phyloP scores from a whole-genome alignment of 176 grass and related monocot genomes.

The Carex pumila region DNA sequence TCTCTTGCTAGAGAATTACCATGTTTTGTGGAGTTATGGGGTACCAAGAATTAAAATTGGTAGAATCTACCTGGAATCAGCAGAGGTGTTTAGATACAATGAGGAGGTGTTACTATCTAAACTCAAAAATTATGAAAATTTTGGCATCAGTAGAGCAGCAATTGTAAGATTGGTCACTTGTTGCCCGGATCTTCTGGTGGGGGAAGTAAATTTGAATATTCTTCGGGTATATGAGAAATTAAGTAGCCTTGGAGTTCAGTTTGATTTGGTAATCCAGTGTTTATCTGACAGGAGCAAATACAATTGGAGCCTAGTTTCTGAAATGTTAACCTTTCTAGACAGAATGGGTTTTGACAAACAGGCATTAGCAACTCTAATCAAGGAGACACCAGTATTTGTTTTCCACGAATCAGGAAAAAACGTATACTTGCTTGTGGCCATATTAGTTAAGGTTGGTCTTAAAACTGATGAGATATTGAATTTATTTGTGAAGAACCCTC shows the following conservation, averaged over 20 bases:
- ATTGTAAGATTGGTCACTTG: conserved; percentile 42
- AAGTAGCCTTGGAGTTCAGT: conserved; percentile 33
- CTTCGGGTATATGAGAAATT: conserved; percentile 35
- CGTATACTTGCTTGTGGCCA: conserved; percentile 37
- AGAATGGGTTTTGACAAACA: conserved; percentile 30
- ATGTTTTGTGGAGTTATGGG: conserved; percentile 44
- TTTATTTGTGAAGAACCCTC: conserved; percentile 33
- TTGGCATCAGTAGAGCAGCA: conserved; percentile 33
- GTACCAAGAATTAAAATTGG: conserved; percentile 42
- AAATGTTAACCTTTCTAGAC: conserved; percentile 46
- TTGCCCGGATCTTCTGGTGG: conserved; percentile 35
- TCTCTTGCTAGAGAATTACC: conserved; percentile 42
- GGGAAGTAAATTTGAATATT: conserved; percentile 34
- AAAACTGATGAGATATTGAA: conserved; percentile 29
- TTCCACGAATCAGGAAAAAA: conserved; percentile 55
- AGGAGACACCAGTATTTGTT: conserved; percentile 41
- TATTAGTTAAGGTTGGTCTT: conserved; percentile 43
- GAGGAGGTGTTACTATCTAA: conserved; percentile 25
- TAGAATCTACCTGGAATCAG: conserved; percentile 46
- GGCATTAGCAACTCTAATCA: conserved; percentile 34
- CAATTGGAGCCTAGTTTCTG: conserved; percentile 37
- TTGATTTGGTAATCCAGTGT: conserved; percentile 35
- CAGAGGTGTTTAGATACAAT: conserved; percentile 31
- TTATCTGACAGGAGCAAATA: conserved; percentile 41
- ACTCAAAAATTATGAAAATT: conserved; percentile 36